Base-by-base conservation (phyloP, 2,329 filamentous ascomycete species). In the Rosellinia necatrix region DNA sequence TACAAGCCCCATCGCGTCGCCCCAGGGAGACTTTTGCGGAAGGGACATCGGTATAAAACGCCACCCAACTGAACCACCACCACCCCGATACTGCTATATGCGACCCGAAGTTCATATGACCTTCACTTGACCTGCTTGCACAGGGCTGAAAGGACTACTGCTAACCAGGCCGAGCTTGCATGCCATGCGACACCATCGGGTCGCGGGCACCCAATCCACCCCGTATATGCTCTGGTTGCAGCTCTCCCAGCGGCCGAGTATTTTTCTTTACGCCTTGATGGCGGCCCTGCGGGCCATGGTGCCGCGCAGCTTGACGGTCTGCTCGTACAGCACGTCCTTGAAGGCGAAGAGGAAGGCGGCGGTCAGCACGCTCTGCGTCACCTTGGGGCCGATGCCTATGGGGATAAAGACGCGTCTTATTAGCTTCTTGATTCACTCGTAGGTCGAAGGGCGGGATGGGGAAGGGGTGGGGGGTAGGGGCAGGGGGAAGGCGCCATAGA, bases 301-400 rank as follows among this genome's bases (percentile, higher is more conserved):
- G 53, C 75, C 72, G 49, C 90, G 81, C 27, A 91, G 82, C 66
- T 80, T 83, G 47, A 93, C 76, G 0, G 87, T 92, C 74, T 89
- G 85, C 68, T 91, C 90, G 72, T 97, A 99, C 5, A 99, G 82
- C 6, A 91, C 90, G 71, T 99, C 94, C 81, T 99, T 99, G 79
- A 99, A 97, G 2, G 92, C 94, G 72, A 99, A 99, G 56, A 99
- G 79, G 75, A 97, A 92, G 2, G 94, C 94, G 5, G 94, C 94
- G 4, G 94, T 99, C 60, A 99, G 83, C 41, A 97, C 94, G 71
- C 92, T 97, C 77, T 99, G 94, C 17, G 92, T 92, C 64, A 99
- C 88, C 82, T 99, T 99, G 65, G 94, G 92, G 19, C 88, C 92
- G 70, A 99, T 96, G 50, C 93, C 92, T 96, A 63, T 43, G 41